Conservation (phyloP, 2,329 filamentous ascomycete species). For the Clarireedia monteithiana region DNA sequence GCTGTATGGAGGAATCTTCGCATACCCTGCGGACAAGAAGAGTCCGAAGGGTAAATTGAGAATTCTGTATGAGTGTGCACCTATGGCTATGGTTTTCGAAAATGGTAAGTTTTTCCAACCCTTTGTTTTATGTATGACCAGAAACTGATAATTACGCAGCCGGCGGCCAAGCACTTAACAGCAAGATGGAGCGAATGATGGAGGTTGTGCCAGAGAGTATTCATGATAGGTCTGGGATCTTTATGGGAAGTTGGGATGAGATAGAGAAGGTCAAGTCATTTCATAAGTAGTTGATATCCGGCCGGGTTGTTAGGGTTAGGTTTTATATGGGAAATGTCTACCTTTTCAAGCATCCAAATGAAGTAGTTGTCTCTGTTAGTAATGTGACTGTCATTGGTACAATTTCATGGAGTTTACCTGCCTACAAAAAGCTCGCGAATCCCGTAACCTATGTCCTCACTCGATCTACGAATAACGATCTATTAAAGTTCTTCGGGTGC, state of each 20-base stretch:
- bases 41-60: conserved; percentile 96
- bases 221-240: conserved; percentile 92
- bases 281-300: conserved; percentile 32
- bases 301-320: background rate
- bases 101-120: conserved; percentile 60
- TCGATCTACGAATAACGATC: too few relatives aligned
- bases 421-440: too few relatives aligned
- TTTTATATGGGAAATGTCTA: background rate
- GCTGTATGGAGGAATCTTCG: conserved; percentile 93
- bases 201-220: conserved; percentile 85
- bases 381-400: background rate
- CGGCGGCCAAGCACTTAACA: conserved; percentile 86
- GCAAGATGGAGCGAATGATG: conserved; percentile 85
- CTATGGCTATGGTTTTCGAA: conserved; percentile 98
- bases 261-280: conserved; percentile 74
- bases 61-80: conserved; percentile 96
- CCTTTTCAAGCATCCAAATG: background rate
- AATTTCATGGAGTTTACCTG: too few relatives aligned
- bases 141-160: conserved; percentile 44
- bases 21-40: conserved; percentile 97
- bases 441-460: too few relatives aligned
- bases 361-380: background rate
- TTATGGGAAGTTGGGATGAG: conserved; percentile 90
- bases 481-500: too few relatives aligned
- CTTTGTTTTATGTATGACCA: background rate